These are phyloP conservation scores for Ophiorrhiza pumila DNA, from an alignment of 257 asterid genomes.

Conservation along the genomic window DNA sequence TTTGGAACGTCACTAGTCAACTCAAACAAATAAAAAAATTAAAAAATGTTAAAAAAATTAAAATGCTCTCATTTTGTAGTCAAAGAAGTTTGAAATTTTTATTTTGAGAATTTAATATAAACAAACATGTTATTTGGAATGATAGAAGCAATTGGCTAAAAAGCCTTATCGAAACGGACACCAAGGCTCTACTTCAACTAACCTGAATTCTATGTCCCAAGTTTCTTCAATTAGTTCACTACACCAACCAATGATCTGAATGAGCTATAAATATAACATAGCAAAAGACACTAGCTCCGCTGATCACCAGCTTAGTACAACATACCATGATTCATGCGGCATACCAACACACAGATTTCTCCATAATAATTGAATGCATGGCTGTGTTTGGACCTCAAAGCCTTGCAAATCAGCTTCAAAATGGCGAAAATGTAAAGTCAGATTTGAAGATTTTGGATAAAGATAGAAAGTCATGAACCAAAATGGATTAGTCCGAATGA, in stretches of 20 bases:
- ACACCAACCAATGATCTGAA: slow-evolving; percentile 3
- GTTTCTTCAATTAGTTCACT: slow-evolving; percentile 40
- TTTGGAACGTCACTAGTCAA: no score
- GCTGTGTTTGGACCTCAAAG: slow-evolving; percentile 30
- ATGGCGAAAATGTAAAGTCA: background rate
- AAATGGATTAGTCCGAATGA: no score
- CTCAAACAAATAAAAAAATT: no score
- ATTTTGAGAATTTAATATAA: no score
- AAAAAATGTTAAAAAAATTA: no score
- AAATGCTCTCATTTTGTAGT: no score
- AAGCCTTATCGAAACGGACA: no score
- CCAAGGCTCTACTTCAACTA: slow-evolving; percentile 25
- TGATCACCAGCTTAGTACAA: no score
- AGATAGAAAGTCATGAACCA: background rate
- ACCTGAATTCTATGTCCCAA: slow-evolving; percentile 34
- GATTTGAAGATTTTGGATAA: background rate
- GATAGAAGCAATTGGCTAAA: no score
- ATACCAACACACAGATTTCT: slow-evolving; percentile 45
- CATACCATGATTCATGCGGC: slow-evolving; percentile 46
- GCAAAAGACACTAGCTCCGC: no score
- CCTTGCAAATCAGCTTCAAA: slow-evolving; percentile 23
- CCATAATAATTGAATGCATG: slow-evolving; percentile 32
- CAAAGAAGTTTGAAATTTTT: no score
- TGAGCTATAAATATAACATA: background rate
- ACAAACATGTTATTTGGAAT: no score